phyloP scores from a whole-genome alignment of 2,329 filamentous ascomycete species.

The Colletotrichum truncatum region DNA sequence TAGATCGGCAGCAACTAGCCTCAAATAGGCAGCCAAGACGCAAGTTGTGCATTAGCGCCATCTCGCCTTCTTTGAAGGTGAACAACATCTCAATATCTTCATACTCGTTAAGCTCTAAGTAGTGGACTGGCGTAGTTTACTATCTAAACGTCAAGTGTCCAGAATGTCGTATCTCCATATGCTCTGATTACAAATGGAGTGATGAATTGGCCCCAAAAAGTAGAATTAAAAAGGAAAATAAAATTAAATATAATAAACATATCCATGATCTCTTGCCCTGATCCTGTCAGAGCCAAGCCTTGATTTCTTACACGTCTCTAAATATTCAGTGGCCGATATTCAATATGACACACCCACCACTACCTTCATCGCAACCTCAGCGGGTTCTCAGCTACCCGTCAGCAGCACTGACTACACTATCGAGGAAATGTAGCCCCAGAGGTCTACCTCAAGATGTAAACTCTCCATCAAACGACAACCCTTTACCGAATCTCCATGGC shows the following conservation, averaged over 20 bases:
- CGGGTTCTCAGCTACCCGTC: rapidly evolving
- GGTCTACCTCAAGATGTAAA: background rate
- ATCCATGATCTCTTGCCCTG: background rate
- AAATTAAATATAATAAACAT: no score
- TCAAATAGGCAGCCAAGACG: background rate
- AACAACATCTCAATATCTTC: background rate
- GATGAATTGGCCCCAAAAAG: background rate
- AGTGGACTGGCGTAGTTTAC: rapidly evolving
- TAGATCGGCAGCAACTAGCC: rapidly evolving
- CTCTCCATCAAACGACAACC: background rate
- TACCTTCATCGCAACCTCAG: background rate
- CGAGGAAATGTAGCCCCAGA: background rate
- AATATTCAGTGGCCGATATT: background rate
- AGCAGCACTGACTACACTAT: background rate
- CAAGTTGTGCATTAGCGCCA: background rate
- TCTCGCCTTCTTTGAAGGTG: background rate
- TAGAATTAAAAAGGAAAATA: no score
- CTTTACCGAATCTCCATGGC: background rate
- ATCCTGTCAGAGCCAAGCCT: background rate
- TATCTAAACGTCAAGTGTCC: background rate
- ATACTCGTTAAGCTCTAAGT: background rate
- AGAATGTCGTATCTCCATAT: background rate
- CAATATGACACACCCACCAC: background rate
- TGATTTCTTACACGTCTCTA: background rate
- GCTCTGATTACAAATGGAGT: background rate